Evolutionary conservation across 805 yeast species (phyloP), one percentile per base, ranked within the genome.

Genomic region (Myxozyma vanderwaltii): DNA sequence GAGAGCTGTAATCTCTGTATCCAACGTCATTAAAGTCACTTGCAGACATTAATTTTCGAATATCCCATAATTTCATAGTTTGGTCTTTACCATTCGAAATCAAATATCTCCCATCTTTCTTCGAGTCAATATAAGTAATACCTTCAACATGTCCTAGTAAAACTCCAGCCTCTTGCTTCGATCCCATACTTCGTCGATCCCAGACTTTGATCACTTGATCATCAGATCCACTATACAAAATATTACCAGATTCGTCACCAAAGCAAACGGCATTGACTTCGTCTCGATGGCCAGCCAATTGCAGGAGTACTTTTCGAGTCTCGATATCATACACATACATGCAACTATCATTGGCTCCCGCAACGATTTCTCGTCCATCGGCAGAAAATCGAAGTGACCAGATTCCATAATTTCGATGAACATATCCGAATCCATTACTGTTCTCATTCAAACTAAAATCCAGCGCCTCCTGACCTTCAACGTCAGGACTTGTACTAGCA

Each of bases 151-250:
- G 73, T 17, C 73, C 73, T 13, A 68, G 60, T 31, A 71, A 60
- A 13, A 63, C 66, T 8, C 73, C 73, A 26, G 65, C 67, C 36
- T 59, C 61, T 8, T 56, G 58, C 51, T 59, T 51, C 15, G 53
- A 49, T 8, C 56, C 35, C 63, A 51, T 53, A 19, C 58, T 57
- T 39, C 72, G 64, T 12, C 59, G 49, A 66, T 81, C 83, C 83
- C 83, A 81, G 77, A 81, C 77, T 53, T 79, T 69, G 43, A 81
- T 74, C 3, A 80, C 75, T 29, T 81, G 76, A 61, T 81, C 84
- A 63, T 81, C 84, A 1, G 81, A 77, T 0, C 83, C 83, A 64
- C 79, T 74, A 64, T 78, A 78, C 3, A 79, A 75, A 17, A 79
- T 74, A 61, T 79, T 77, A 24, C 64, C 64, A 5, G 61, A 52